These are phyloP conservation scores for Aspergillus fumigatiaffinis DNA, from an alignment of 2,329 filamentous ascomycete genomes.

Conservation along the genomic window DNA sequence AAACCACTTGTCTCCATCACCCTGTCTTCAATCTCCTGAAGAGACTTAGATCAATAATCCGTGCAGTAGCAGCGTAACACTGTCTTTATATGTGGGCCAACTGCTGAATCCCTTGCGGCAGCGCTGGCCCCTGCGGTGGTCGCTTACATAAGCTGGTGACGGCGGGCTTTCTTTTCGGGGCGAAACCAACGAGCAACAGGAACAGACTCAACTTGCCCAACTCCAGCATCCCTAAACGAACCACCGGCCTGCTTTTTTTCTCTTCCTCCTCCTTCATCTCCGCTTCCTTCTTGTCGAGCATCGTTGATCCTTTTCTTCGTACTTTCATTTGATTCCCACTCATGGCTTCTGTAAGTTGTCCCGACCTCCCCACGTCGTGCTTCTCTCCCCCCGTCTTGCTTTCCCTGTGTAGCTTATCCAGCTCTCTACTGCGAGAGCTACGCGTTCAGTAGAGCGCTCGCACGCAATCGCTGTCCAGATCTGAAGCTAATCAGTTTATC, in stretches of 20 bases:
- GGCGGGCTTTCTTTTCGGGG: neutral
- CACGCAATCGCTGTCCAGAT: constrained; percentile 4
- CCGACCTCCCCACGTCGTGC: constrained; percentile 15
- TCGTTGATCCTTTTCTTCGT: neutral
- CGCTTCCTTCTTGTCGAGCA: constrained; percentile 1
- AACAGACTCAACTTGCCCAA: neutral
- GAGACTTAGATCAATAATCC: neutral
- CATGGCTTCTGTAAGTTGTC: constrained; percentile 47
- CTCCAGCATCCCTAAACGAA: neutral
- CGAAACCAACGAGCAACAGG: neutral
- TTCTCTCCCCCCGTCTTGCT: constrained; percentile 11
- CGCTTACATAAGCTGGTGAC: neutral
- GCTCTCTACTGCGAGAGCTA: constrained; percentile 18
- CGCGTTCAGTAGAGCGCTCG: constrained; percentile 6
- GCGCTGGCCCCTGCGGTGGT: neutral
- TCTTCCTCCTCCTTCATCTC: constrained; percentile 8
- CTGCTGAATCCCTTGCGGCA: neutral
- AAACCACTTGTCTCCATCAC: neutral
- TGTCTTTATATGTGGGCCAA: neutral
- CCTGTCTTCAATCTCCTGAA: neutral
- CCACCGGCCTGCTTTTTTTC: neutral
- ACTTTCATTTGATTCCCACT: constrained; percentile 16
- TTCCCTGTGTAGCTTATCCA: constrained; percentile 6
- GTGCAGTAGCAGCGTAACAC: neutral
- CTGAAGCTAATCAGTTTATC: constrained; percentile 18